Percentiles rank a stretch among this genome's conserved stretches.
Conservation (phyloP, 2,329 filamentous ascomycete genomes). For the Diaporthe destruens region DNA sequence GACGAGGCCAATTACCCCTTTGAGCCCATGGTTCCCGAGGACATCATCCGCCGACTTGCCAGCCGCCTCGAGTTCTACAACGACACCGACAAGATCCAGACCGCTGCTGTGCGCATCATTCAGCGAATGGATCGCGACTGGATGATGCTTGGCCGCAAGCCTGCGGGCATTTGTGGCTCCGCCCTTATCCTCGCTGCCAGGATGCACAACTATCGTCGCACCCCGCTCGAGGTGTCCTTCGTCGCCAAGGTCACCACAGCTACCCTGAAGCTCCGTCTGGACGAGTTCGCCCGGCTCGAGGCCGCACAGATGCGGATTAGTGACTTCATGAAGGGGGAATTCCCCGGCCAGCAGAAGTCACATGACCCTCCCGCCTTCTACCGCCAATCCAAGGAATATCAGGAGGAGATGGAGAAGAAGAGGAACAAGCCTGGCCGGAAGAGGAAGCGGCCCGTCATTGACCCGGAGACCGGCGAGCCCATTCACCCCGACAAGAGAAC, state of each 20-base stretch:
- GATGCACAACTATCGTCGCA: constrained; percentile 98
- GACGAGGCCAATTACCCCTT: constrained; percentile 56
- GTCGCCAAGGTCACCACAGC: constrained; percentile 96
- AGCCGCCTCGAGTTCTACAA: constrained; percentile 91
- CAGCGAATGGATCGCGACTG: constrained; percentile 96
- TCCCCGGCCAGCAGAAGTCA: constrained; percentile 66
- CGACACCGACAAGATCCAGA: constrained; percentile 84
- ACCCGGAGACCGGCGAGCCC: constrained; percentile 49
- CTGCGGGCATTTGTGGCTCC: constrained; percentile 93
- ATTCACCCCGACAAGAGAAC: constrained; percentile 45
- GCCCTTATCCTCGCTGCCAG: constrained; percentile 94
- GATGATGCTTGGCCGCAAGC: constrained; percentile 95
- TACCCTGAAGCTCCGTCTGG: constrained; percentile 90
- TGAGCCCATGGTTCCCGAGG: constrained; percentile 83
- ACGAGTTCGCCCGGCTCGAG: constrained; percentile 91
- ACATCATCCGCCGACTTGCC: constrained; percentile 91
- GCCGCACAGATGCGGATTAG: constrained; percentile 88
- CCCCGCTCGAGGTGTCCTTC: constrained; percentile 95
- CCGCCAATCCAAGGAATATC: constrained; percentile 71
- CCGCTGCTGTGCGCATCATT: constrained; percentile 88
- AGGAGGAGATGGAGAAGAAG: constrained; percentile 64
- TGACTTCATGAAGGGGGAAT: constrained; percentile 63
- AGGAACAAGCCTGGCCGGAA: constrained; percentile 54
- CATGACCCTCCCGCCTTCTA: constrained; percentile 90
- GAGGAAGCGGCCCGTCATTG: constrained; percentile 55